Conservation (phyloP, 352 stramenopile genomes). For the Pythium plurisporium region DNA sequence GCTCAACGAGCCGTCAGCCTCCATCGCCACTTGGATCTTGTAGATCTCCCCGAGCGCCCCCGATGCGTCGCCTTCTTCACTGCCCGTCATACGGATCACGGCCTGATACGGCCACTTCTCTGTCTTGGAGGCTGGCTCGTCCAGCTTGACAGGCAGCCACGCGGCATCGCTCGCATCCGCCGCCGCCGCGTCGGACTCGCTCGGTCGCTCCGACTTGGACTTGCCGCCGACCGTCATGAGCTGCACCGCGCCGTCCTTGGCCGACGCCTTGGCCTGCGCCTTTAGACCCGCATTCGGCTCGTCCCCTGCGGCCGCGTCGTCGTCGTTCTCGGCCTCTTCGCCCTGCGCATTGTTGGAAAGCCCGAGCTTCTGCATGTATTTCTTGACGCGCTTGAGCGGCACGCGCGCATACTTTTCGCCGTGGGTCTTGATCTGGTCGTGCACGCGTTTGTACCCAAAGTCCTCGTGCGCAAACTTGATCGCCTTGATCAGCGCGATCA, state of each 20-base stretch:
- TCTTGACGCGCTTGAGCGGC: constrained; percentile 77
- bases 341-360: constrained; percentile 27
- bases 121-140: constrained; percentile 76
- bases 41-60: constrained; percentile 84
- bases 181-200: neutral
- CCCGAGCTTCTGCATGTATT: constrained; percentile 82
- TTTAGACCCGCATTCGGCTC: neutral
- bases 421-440: constrained; percentile 71
- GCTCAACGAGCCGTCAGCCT: constrained; percentile 51
- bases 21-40: constrained; percentile 86
- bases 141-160: constrained; percentile 81
- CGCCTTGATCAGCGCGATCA: constrained; percentile 81
- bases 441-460: constrained; percentile 79
- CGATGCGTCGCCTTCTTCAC: constrained; percentile 59
- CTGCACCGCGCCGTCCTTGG: constrained; percentile 40
- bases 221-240: constrained; percentile 81
- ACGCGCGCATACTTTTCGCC: constrained; percentile 74
- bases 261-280: constrained; percentile 16
- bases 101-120: constrained; percentile 77
- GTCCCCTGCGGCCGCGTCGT: neutral
- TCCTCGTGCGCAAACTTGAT: constrained; percentile 85
- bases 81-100: constrained; percentile 82
- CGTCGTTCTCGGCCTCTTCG: constrained; percentile 14
- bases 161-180: constrained; percentile 30
- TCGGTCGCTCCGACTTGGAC: constrained; percentile 56